Percentiles rank a stretch among this genome's conserved stretches.
Evolutionary conservation across 768 basidiomycete genomes (phyloP).

Genomic region (Phanerochaete carnosa): DNA sequence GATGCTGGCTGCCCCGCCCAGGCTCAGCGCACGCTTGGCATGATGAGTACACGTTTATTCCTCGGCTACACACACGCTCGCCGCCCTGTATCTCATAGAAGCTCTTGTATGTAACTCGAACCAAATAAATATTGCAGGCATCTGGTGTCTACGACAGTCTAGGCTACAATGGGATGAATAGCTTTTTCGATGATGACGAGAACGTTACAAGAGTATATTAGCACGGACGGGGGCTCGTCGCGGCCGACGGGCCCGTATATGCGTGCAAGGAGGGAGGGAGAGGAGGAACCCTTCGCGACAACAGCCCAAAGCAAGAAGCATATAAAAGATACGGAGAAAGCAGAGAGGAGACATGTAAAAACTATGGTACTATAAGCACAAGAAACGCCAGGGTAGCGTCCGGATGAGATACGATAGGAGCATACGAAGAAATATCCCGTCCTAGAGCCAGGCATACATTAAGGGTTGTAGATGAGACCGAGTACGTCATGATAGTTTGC

Average conservation of each 20-base stretch:
- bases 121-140: conserved; percentile 10
- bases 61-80: too few relatives aligned
- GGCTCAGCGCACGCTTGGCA: too few relatives aligned
- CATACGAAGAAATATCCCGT: conserved; percentile 10
- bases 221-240: neutral
- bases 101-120: neutral
- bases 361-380: conserved; percentile 16
- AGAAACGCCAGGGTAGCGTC: conserved; percentile 13
- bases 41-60: too few relatives aligned
- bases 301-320: neutral
- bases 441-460: conserved; percentile 2
- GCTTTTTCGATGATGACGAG: conserved; percentile 2
- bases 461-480: neutral
- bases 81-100: too few relatives aligned
- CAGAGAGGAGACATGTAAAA: conserved; percentile 5
- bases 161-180: conserved; percentile 14
- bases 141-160: conserved; percentile 16
- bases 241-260: neutral
- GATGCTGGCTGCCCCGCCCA: too few relatives aligned
- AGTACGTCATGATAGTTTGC: neutral
- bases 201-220: conserved; percentile 1
- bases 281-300: neutral
- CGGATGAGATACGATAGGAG: conserved; percentile 8
- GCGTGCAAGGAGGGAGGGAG: neutral
- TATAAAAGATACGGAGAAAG: neutral